Percentiles rank a stretch among this genome's conserved stretches.
Conservation (phyloP, 2,329 filamentous ascomycete species). For the Drechslerella dactyloides region DNA sequence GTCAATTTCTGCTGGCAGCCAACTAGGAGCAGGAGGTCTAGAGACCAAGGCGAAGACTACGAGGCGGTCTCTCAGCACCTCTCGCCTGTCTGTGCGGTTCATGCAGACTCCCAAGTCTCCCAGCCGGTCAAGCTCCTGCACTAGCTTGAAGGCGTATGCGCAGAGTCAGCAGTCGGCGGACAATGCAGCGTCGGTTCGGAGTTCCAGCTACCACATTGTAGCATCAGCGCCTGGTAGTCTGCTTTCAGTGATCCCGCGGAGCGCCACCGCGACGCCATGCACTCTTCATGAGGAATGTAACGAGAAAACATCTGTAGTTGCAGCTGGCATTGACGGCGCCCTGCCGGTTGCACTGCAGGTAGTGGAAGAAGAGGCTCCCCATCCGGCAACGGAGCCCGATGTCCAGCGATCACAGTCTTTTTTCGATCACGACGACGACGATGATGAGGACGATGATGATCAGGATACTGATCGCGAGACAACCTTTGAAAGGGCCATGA, state of each 20-base stretch:
- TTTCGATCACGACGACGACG: slow-evolving; percentile 40
- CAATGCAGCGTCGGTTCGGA: not conserved
- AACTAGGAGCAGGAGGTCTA: too few relatives aligned
- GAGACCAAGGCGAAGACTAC: too few relatives aligned
- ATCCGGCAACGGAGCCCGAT: slow-evolving; percentile 21
- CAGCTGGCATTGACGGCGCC: not conserved
- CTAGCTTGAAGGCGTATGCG: not conserved
- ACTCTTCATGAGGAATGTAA: not conserved
- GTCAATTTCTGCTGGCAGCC: too few relatives aligned
- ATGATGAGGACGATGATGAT: slow-evolving; percentile 14
- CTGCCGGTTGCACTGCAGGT: slow-evolving; percentile 10
- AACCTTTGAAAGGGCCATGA: slow-evolving; percentile 20
- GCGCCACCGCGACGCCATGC: not conserved
- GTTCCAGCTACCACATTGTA: not conserved
- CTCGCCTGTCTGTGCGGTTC: too few relatives aligned
- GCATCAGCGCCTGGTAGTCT: not conserved
- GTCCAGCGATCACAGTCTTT: slow-evolving; percentile 25
- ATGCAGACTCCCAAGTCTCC: not conserved
- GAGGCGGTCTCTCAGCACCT: too few relatives aligned
- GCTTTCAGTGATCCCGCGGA: not conserved
- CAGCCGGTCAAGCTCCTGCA: not conserved
- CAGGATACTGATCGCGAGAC: slow-evolving; percentile 7
- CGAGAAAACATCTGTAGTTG: not conserved
- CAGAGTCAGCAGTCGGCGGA: not conserved
- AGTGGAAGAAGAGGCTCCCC: slow-evolving; percentile 31